These are phyloP conservation scores for Candida loeiensis DNA, from an alignment of 805 yeast genomes.

Conservation along the genomic window DNA sequence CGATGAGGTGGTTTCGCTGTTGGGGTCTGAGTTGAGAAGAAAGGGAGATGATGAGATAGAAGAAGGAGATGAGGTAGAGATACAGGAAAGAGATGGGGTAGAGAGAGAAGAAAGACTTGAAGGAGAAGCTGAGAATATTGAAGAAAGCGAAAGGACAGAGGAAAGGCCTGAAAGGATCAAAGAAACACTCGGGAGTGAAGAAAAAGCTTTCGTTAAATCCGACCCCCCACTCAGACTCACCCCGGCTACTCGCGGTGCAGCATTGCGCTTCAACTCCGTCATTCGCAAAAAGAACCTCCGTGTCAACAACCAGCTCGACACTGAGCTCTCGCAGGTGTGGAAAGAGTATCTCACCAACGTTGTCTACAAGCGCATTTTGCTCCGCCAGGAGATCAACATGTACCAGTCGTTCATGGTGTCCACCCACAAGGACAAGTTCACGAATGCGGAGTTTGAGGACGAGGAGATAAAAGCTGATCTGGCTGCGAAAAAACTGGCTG, in stretches of 20 bases:
- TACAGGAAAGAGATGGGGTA: neutral
- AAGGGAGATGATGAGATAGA: too few relatives aligned
- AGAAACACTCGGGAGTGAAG: neutral
- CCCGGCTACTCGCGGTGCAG: neutral
- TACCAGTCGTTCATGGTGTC: constrained; percentile 24
- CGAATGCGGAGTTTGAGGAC: constrained; percentile 2
- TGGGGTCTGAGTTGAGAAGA: too few relatives aligned
- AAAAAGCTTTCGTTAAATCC: neutral
- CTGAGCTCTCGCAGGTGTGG: constrained; percentile 25
- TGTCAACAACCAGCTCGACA: constrained; percentile 1
- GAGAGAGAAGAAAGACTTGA: too few relatives aligned
- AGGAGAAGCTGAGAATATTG: too few relatives aligned
- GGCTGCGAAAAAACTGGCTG: too few relatives aligned
- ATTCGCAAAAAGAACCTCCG: neutral
- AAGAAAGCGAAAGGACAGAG: too few relatives aligned
- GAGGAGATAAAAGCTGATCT: neutral
- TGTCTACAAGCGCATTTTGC: constrained; percentile 33
- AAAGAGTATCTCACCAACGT: constrained; percentile 32
- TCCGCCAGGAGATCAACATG: constrained; percentile 38
- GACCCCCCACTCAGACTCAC: neutral
- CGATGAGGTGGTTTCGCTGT: constrained; percentile 1
- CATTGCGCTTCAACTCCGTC: neutral
- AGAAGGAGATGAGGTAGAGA: neutral
- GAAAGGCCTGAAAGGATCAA: too few relatives aligned
- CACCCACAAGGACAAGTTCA: constrained; percentile 3